Evolutionary conservation across 345 rosid genomes (phyloP), one percentile per base, ranked within the genome.

Genomic region (Kandelia obovata): DNA sequence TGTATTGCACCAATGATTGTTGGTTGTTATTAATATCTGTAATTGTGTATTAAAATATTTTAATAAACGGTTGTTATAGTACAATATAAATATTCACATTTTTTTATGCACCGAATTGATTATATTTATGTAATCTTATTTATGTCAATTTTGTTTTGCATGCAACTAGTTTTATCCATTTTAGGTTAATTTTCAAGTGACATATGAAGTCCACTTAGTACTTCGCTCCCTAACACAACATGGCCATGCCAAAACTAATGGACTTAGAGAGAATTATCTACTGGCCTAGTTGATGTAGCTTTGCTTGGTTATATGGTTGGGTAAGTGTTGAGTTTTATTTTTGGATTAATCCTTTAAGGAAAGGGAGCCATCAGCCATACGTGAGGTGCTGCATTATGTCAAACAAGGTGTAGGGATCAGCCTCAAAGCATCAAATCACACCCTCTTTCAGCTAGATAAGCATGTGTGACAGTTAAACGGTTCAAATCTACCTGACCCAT

Each of bases 401-500:
- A 59, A 52, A 16, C 32, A 39, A 57, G 62, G 26, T 25, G 8
- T 8, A 58, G 19, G 31, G 59, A 11, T 53, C 58, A n/a, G 16
- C 32, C 56, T 43, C 49, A 32, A 1, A 66, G 30, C 13, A 21
- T 20, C 16, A 37, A 62, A 35, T 35, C 34, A 62, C 8, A 11
- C n/a, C 32, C n/a, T 47, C 11, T 28, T 61, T 47, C 32, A 35
- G 55, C 56, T 66, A 34, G 67, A 59, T 66, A 49, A 57, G 65
- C 60, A 66, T 27, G 0, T 57, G 31, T 46, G 65, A 62, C 57
- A 1, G 75, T 37, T 76, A 35, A 67, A 62, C 37, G 43, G 72
- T 76, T 69, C 60, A 56, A 56, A 49, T 71, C 75, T 26, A 32
- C 6, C 21, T 9, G 37, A 25, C 46, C 25, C 51, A 11, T 47